Base-by-base conservation (phyloP, 805 yeast species). In the Saccharomycopsis javanensis region DNA sequence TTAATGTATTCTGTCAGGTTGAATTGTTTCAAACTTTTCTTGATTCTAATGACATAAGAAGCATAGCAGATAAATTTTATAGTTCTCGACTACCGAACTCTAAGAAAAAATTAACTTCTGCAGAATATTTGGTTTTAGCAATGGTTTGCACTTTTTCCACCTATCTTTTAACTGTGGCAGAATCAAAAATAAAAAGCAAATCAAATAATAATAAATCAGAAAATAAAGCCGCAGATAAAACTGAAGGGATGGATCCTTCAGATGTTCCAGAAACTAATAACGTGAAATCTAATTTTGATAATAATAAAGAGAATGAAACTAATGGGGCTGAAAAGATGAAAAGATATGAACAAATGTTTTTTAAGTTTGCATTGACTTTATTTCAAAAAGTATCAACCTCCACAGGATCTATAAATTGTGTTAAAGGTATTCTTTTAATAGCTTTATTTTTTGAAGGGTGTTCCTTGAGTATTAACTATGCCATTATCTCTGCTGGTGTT, bases 361-460 rank as follows among this genome's bases (percentile, higher is more conserved):
- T 72, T 5, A 63, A 66, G 15, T 77, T 76, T 62, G 68, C 82
- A 0, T 65, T 82, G 25, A 78, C 68, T 63, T 83, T 79, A 64
- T 83, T 76, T 62, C 81, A 79, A 62, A 72, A 79, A 64, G 76
- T 35, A 76, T 79, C 51, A 1, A 16, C 48, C n/a, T 35, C 35
- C 15, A 33, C 35, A 18, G 50, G 34, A 59, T 85, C 83, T 10
- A 54, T 79, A 0, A 69, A 68, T 42, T 75, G 82, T 2, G 67
- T 82, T 15, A 81, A 75, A 63, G 86, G 79, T 0, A 68, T 82
- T 8, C 60, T 85, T 25, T 63, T 83, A 25, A 65, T 84, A 51
- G 67, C 76, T 60, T 62, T 65, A 16, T 67, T 70, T 48, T 62
- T 74, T 13, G 76, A 72, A 38, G 65, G 67, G 8, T 65, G 69